These are phyloP conservation scores for Rugosomyces carneus DNA, from an alignment of 1,284 basidiomycete species.

Conservation along the genomic window DNA sequence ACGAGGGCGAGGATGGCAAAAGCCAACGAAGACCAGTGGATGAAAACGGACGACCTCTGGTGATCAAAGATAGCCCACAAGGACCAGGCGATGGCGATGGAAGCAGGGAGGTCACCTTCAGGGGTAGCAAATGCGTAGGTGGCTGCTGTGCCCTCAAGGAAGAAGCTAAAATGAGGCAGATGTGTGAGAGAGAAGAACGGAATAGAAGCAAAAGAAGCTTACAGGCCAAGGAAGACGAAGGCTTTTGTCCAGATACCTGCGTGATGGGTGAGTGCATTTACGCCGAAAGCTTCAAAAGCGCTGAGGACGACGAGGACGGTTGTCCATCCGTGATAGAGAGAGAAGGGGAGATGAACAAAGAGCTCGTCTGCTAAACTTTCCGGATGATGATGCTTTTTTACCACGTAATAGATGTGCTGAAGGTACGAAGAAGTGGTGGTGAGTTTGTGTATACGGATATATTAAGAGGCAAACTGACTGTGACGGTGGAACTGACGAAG, in stretches of 20 bases:
- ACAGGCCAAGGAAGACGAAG: constrained; percentile 87
- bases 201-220: constrained; percentile 11
- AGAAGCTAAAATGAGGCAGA: constrained; percentile 48
- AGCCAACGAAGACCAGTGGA: constrained; percentile 84
- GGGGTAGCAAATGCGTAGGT: constrained; percentile 86
- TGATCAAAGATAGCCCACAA: constrained; percentile 82
- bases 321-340: constrained; percentile 92
- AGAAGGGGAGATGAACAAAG: constrained; percentile 84
- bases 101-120: constrained; percentile 89
- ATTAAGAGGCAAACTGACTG: constrained; percentile 38
- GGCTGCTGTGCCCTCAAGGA: constrained; percentile 89
- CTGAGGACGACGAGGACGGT: constrained; percentile 87
- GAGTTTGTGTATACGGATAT: too few species aligned
- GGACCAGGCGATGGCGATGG: constrained; percentile 79
- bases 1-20: constrained; percentile 84
- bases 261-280: constrained; percentile 55
- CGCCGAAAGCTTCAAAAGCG: constrained; percentile 88
- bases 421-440: too few species aligned
- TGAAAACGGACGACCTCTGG: constrained; percentile 59
- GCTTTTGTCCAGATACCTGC: constrained; percentile 90
- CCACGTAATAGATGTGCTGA: constrained; percentile 85
- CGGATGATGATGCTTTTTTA: constrained; percentile 79
- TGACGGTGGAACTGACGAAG: constrained; percentile 77
- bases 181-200: constrained; percentile 1
- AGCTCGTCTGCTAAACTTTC: constrained; percentile 67